Evolutionary conservation across 257 asterid genomes (phyloP).

Genomic region (Nicotiana attenuata): DNA sequence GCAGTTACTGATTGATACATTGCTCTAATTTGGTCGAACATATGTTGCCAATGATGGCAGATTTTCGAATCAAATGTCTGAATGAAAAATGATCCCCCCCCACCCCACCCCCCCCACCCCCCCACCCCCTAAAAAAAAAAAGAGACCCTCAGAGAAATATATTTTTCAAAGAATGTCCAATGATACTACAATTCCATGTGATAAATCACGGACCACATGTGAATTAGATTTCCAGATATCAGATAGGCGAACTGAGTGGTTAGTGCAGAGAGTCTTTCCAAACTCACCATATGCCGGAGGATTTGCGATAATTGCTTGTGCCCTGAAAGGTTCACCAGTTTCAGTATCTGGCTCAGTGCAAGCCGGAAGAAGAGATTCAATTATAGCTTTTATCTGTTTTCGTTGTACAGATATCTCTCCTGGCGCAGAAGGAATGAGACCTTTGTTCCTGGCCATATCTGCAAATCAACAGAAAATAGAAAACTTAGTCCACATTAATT

Average conservation of each 20-base stretch:
- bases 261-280: not conserved
- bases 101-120: not conserved
- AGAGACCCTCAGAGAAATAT: not conserved
- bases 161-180: not conserved
- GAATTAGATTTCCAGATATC: not conserved
- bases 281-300: slow-evolving; percentile 99
- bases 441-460: slow-evolving; percentile 99
- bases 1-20: not conserved
- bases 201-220: not conserved
- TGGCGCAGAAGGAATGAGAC: slow-evolving; percentile 85
- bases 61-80: not conserved
- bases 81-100: not conserved
- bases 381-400: slow-evolving; percentile 82
- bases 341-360: slow-evolving; percentile 85
- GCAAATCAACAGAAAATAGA: slow-evolving; percentile 13
- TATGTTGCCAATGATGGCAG: not conserved
- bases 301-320: slow-evolving; percentile 97
- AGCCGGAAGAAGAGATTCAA: slow-evolving; percentile 95
- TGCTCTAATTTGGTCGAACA: not conserved
- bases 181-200: not conserved
- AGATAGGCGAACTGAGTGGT: not conserved
- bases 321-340: slow-evolving; percentile 78
- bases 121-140: no score
- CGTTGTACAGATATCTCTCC: slow-evolving; percentile 81
- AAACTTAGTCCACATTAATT: not conserved